Evolutionary conservation across 108 stramenopile genomes (phyloP), one percentile per base, ranked within the genome.

Genomic region (Epipyxis sp.): DNA sequence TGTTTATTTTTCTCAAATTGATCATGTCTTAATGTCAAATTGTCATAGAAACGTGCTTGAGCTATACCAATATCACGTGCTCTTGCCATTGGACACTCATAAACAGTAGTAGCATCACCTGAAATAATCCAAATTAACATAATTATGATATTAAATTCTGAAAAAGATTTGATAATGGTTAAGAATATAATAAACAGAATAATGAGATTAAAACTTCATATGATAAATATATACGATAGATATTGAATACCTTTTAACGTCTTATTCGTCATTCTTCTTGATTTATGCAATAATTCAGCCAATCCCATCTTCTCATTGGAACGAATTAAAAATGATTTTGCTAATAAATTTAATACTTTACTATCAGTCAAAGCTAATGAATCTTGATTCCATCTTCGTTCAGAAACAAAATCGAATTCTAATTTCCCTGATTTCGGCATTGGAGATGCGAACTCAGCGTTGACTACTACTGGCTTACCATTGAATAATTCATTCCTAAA

Each of bases 401-500:
- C 6, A 10, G 46, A 39, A 42, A 27, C 10, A 37, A 74, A 74
- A 42, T 74, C 71, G 34, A 74, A 74, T 42, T 74, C 71, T 29
- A 74, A 32, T 27, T 32, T 13, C 3, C 71, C 71, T 10, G 25
- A 6, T 6, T 39, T 3, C 3, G 71, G 71, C 34, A 74, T 10
- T 6, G 71, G 71, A 10, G 71, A 54, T 10, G 50, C 46, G 25
- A 74, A 74, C n/a, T 3, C 44, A 32, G 34, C 29, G 20, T 3
- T 35, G 10, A 74, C 20, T 37, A 20, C 20, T 13, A 74, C 32
- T 6, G 44, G 46, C 20, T 42, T 37, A 16, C 34, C 34, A 32
- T 46, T 54, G 25, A 74, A 74, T 39, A 54, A 34, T 42, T 74
- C 71, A 37, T 74, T 74, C 3, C 71, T 13, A 37, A 74, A 74